A percentile compares a stretch with the other conserved stretches of the same genome.
phyloP scores from a whole-genome alignment of 169 alveolate genomes.

The Cryptosporidium bovis region DNA sequence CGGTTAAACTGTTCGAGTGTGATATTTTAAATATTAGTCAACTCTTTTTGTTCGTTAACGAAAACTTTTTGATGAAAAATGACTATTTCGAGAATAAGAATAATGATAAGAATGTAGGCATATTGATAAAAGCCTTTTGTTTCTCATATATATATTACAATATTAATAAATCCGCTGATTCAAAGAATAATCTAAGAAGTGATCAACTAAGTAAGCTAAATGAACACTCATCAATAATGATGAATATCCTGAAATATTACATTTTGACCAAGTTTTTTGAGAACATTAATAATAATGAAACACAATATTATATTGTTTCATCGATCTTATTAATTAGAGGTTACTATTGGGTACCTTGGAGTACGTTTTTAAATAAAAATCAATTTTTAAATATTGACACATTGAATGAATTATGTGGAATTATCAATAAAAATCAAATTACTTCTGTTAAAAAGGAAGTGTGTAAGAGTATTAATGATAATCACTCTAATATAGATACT shows the following conservation, averaged over 20 bases:
- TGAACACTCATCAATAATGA: slow-evolving; percentile 22
- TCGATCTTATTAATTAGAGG: slow-evolving; percentile 11
- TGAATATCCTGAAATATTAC: slow-evolving; percentile 39
- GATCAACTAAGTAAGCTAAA: slow-evolving; percentile 16
- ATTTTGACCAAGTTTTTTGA: slow-evolving; percentile 24
- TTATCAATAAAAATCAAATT: slow-evolving; percentile 27
- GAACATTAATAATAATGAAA: slow-evolving; percentile 16
- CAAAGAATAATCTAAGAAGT: background rate
- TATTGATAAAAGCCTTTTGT: slow-evolving; percentile 39
- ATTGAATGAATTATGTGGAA: slow-evolving; percentile 52
- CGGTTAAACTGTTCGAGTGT: slow-evolving; percentile 6
- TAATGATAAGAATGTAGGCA: slow-evolving; percentile 1
- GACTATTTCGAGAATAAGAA: background rate
- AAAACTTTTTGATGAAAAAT: slow-evolving; percentile 4
- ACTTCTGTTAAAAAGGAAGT: slow-evolving; percentile 14
- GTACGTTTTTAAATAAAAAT: slow-evolving; percentile 13
- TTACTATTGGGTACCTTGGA: slow-evolving; percentile 67
- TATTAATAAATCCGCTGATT: background rate
- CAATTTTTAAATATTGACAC: background rate
- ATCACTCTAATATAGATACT: slow-evolving; percentile 30
- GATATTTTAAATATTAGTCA: slow-evolving; percentile 4
- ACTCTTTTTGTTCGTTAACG: slow-evolving; percentile 12
- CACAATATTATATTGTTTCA: slow-evolving; percentile 39
- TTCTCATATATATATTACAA: slow-evolving; percentile 17
- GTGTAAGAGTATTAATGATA: background rate